Conservation (phyloP, 2,329 filamentous ascomycete species). For the Gaeumannomyces tritici region DNA sequence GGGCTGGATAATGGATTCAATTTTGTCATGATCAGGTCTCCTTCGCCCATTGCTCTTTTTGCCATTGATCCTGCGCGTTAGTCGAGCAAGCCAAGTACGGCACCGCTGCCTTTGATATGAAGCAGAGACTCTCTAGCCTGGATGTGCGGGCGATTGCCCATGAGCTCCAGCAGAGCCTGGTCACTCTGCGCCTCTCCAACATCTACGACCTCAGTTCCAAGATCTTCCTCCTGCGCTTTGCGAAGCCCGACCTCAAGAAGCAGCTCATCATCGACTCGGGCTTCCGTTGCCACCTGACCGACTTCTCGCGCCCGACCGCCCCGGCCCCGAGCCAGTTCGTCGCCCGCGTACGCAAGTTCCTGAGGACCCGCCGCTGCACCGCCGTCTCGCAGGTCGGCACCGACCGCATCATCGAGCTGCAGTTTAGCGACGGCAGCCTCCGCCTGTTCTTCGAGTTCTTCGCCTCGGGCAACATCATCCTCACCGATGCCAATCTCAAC, state of each 20-base stretch:
- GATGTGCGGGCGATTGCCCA: slow-evolving; percentile 80
- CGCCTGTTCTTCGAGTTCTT: slow-evolving; percentile 91
- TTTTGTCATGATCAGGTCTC: background rate
- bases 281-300: slow-evolving; percentile 90
- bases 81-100: background rate
- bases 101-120: slow-evolving; percentile 28
- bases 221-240: slow-evolving; percentile 91
- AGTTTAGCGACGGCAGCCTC: slow-evolving; percentile 87
- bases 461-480: slow-evolving; percentile 83
- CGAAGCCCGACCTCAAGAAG: slow-evolving; percentile 79
- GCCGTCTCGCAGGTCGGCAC: slow-evolving; percentile 78
- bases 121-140: slow-evolving; percentile 48
- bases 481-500: slow-evolving; percentile 76
- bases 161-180: slow-evolving; percentile 72
- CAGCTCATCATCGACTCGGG: slow-evolving; percentile 90
- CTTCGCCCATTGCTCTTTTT: background rate
- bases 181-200: slow-evolving; percentile 76
- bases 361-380: slow-evolving; percentile 81
- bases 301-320: slow-evolving; percentile 80
- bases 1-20: background rate
- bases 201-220: slow-evolving; percentile 94
- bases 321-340: slow-evolving; percentile 75
- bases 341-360: slow-evolving; percentile 70
- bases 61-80: background rate
- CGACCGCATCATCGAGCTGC: slow-evolving; percentile 84